phyloP scores from a whole-genome alignment of 2,329 filamentous ascomycete genomes.

The Teratosphaeria nubilosa region DNA sequence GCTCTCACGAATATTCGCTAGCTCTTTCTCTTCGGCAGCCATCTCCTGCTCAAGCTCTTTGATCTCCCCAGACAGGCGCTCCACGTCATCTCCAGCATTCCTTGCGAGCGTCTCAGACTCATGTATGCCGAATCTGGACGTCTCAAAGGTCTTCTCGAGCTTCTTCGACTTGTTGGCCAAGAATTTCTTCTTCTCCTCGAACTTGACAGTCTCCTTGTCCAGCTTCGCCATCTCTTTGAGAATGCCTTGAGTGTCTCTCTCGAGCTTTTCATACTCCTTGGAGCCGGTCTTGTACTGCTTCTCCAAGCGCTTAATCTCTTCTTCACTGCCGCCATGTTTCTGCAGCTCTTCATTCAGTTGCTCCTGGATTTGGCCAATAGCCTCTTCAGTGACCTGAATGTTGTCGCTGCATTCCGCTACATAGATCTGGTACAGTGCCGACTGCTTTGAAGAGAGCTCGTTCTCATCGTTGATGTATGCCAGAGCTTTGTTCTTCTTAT shows the following conservation, averaged over 20 bases:
- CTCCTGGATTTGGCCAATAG: constrained; percentile 80
- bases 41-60: constrained; percentile 65
- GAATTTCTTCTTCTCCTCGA: constrained; percentile 96
- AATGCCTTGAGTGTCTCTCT: constrained; percentile 69
- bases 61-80: constrained; percentile 65
- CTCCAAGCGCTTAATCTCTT: constrained; percentile 80
- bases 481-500: constrained; percentile 92
- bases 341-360: constrained; percentile 79
- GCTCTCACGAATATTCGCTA: constrained; percentile 71
- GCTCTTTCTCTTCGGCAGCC: constrained; percentile 68
- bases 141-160: constrained; percentile 74
- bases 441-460: constrained; percentile 79
- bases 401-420: constrained; percentile 84
- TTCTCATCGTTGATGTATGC: constrained; percentile 88
- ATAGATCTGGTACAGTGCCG: constrained; percentile 84
- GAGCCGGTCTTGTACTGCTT: constrained; percentile 72
- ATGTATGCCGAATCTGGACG: constrained; percentile 61
- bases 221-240: constrained; percentile 84
- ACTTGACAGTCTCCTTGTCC: constrained; percentile 94
- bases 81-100: constrained; percentile 68
- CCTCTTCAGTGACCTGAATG: constrained; percentile 76
- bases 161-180: constrained; percentile 86
- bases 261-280: constrained; percentile 72
- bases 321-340: constrained; percentile 82
- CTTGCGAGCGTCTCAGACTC: constrained; percentile 71